Evolutionary conservation across 2,329 filamentous ascomycete species (phyloP).

Genomic region (Aphanocladium album): DNA sequence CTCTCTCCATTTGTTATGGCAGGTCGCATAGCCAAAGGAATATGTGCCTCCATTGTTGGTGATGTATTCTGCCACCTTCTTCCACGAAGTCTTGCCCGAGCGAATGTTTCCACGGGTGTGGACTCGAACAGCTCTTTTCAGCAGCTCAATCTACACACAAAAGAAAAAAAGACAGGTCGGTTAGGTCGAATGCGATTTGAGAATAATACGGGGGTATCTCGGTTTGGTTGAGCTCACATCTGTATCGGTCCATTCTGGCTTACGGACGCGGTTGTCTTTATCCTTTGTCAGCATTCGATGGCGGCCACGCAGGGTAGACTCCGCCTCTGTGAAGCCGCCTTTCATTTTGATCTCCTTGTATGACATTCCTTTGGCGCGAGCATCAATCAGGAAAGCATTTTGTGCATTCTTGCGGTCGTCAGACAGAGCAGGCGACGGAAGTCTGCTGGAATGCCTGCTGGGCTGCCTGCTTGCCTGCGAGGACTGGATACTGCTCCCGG

Average conservation of each 20-base stretch:
- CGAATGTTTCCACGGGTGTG: constrained; percentile 21
- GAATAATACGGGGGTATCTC: not conserved
- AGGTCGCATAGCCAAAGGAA: constrained; percentile 54
- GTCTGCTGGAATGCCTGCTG: too few species aligned
- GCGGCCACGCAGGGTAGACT: constrained; percentile 67
- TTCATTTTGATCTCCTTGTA: constrained; percentile 58
- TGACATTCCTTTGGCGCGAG: constrained; percentile 51
- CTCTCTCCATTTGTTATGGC: constrained; percentile 53
- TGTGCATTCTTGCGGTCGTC: not conserved
- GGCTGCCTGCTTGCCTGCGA: not conserved
- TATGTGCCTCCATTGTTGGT: constrained; percentile 48
- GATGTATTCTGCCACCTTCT: constrained; percentile 51
- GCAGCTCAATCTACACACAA: constrained; percentile 36
- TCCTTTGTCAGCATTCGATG: constrained; percentile 61
- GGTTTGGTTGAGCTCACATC: constrained; percentile 51
- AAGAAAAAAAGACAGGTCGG: constrained; percentile 1
- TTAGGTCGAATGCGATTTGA: not conserved
- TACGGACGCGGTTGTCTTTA: constrained; percentile 57
- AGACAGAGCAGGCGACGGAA: not conserved
- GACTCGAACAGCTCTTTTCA: constrained; percentile 37
- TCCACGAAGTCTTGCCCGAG: constrained; percentile 48
- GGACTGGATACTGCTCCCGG: constrained; percentile 1
- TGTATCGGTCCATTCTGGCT: constrained; percentile 56
- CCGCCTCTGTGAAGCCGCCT: constrained; percentile 57
- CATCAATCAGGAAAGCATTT: constrained; percentile 43